A percentile compares a stretch with the other conserved stretches of the same genome.
These are phyloP conservation scores for Mortierella claussenii DNA, from an alignment of 192 early-diverging fungal species.

Conservation along the genomic window DNA sequence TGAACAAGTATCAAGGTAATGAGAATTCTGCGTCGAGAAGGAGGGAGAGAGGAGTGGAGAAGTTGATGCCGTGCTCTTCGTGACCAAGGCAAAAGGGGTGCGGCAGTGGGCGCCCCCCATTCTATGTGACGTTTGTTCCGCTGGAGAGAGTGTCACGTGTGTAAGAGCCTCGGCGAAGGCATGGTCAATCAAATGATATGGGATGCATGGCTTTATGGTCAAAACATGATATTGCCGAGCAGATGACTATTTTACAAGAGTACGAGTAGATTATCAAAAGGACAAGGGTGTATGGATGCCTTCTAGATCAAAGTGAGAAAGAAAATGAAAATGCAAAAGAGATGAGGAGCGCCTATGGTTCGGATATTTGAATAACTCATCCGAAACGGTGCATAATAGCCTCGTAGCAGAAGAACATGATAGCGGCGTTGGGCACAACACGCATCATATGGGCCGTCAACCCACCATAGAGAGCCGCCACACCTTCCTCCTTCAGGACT, in stretches of 20 bases:
- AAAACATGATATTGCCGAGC: too few relatives aligned
- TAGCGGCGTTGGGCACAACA: conserved; percentile 95
- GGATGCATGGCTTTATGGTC: too few relatives aligned
- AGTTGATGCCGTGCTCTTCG: too few relatives aligned
- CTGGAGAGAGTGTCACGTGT: too few relatives aligned
- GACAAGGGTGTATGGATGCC: too few relatives aligned
- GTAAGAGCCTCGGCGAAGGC: too few relatives aligned
- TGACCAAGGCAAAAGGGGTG: too few relatives aligned
- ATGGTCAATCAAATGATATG: too few relatives aligned
- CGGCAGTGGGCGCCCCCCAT: too few relatives aligned
- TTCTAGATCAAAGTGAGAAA: not conserved
- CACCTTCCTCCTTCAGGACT: conserved; percentile 78
- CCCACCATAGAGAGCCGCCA: conserved; percentile 92
- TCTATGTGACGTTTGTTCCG: too few relatives aligned
- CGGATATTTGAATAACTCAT: conserved; percentile 2
- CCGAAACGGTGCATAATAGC: conserved; percentile 67
- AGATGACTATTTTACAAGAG: not conserved
- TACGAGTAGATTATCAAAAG: not conserved
- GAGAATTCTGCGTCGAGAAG: not conserved
- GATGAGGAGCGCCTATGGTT: not conserved
- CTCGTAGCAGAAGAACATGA: conserved; percentile 93
- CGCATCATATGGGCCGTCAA: conserved; percentile 94
- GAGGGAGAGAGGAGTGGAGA: not conserved
- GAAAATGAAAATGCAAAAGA: conserved; percentile 20
- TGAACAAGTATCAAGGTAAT: not conserved